Percentiles rank a stretch among this genome's conserved stretches.
phyloP scores from a whole-genome alignment of 331 rosid genomes.

The Pyracantha coccinea region DNA sequence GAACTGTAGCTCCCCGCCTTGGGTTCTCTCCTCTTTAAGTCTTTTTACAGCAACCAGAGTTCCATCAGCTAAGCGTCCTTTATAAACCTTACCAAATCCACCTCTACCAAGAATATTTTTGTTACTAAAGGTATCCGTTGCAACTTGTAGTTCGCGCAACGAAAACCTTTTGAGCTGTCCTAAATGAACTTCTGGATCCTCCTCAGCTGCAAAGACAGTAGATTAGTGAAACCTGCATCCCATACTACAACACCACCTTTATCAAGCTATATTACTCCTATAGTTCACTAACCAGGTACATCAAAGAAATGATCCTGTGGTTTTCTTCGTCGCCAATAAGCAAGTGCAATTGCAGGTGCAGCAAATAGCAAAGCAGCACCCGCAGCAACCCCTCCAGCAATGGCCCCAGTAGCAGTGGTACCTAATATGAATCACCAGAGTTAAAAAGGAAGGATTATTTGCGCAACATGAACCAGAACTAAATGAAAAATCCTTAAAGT shows the following conservation, averaged over 20 bases:
- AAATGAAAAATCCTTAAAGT: not conserved
- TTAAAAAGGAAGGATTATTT: not conserved
- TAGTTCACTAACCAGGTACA: constrained; percentile 51
- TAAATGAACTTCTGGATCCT: constrained; percentile 90
- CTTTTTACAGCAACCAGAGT: constrained; percentile 83
- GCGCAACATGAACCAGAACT: not conserved
- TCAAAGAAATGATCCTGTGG: constrained; percentile 58
- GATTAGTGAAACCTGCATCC: constrained; percentile 6
- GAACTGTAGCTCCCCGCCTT: constrained; percentile 83
- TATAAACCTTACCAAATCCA: constrained; percentile 89
- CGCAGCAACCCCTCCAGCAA: constrained; percentile 87
- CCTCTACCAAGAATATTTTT: constrained; percentile 74
- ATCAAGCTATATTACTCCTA: not conserved
- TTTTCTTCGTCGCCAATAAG: constrained; percentile 46
- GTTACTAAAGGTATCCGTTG: constrained; percentile 75
- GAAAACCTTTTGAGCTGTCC: constrained; percentile 91
- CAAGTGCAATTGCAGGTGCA: constrained; percentile 72
- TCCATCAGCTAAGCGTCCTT: constrained; percentile 79
- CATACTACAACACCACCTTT: not conserved
- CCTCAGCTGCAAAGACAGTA: constrained; percentile 51
- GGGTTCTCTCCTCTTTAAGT: constrained; percentile 78
- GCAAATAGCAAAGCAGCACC: constrained; percentile 73
- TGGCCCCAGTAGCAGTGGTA: constrained; percentile 47
- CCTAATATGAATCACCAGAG: constrained; percentile 26
- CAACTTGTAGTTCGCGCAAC: constrained; percentile 83